Percentiles rank a stretch among this genome's conserved stretches.
phyloP scores from a whole-genome alignment of 2,329 filamentous ascomycete genomes.

The Trichocomaceae sp. region DNA sequence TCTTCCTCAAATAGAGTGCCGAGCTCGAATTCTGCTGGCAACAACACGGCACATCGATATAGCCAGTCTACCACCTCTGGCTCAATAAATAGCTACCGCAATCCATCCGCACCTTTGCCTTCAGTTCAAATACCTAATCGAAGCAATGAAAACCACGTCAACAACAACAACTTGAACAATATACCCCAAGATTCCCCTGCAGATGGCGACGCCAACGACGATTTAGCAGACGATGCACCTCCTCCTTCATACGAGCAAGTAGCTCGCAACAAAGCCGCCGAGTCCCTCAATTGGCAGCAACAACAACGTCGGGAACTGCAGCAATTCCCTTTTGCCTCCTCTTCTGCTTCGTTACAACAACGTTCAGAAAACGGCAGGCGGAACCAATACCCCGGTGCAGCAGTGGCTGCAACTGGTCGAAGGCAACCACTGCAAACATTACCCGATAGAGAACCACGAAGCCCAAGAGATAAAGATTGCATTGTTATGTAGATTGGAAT shows the following conservation, averaged over 20 bases:
- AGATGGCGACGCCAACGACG: constrained; percentile 26
- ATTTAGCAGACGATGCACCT: constrained; percentile 42
- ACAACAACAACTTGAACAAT: constrained; percentile 37
- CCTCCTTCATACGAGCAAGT: constrained; percentile 63
- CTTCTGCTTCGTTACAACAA: neutral
- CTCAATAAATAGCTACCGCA: neutral
- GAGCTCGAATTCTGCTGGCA: neutral
- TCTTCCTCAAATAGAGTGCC: constrained; percentile 6
- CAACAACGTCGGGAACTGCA: neutral
- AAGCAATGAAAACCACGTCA: constrained; percentile 2
- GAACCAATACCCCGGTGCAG: constrained; percentile 6
- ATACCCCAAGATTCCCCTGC: constrained; percentile 17
- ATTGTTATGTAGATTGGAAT: constrained; percentile 32
- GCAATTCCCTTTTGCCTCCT: neutral
- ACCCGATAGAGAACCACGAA: constrained; percentile 1
- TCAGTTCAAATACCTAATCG: neutral
- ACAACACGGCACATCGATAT: constrained; percentile 2
- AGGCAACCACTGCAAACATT: constrained; percentile 10
- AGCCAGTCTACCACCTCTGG: constrained; percentile 5
- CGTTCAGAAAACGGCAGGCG: neutral
- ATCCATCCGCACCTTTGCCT: neutral
- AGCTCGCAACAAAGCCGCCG: constrained; percentile 50
- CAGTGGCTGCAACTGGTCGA: constrained; percentile 1
- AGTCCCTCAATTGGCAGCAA: constrained; percentile 16
- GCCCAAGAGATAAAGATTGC: constrained; percentile 37